Evolutionary conservation across 257 asterid species (phyloP), one percentile per base, ranked within the genome.

Genomic region (Nicotiana benthamiana): DNA sequence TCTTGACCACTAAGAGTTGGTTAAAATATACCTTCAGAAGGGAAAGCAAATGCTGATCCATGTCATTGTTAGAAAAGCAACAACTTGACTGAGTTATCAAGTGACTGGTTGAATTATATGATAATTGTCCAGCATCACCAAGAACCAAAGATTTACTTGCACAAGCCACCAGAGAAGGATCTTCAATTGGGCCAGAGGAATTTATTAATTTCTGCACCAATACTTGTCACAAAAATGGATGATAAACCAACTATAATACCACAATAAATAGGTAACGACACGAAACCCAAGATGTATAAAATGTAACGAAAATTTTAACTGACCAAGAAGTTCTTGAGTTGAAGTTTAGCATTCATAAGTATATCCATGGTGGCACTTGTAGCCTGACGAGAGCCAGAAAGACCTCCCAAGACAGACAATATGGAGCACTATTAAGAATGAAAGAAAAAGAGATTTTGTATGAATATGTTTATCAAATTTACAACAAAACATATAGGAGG

Each of bases 291-390:
- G 59, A 74, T 82, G 51, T 36, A 82, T 60, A 63, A 59, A 28
- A 62, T 36, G 51, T 52, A 27, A 28, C 80, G 64, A 81, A 34
- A 81, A 18, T 60, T 65, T 84, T 24, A 74, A 74, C 98, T 87
- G 80, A 96, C 99, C 92, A 88, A 79, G 66, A 96, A 92, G 84
- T 88, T 91, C 88, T 88, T 91, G 43, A 96, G 93, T 80, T 91
- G 98, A 85, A 88, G 67, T 84, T 85, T 92, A 81, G 93, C 93
- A 85, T 80, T 83, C 68, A 86, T 86, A 86, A 96, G 98, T 91
- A 86, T 88, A 88, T 91, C 96, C 87, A 82, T 15, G 64, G 89
- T 88, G 75, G 83, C 81, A 84, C 84, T 86, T 27, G 93, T 82
- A 85, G 80, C 89, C 75, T 72, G 88, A 60, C 89, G 89, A 83